Percentiles rank a stretch among this genome's conserved stretches.
Evolutionary conservation across 2,329 filamentous ascomycete genomes (phyloP).

Genomic region (Gliomastix tumulicola): DNA sequence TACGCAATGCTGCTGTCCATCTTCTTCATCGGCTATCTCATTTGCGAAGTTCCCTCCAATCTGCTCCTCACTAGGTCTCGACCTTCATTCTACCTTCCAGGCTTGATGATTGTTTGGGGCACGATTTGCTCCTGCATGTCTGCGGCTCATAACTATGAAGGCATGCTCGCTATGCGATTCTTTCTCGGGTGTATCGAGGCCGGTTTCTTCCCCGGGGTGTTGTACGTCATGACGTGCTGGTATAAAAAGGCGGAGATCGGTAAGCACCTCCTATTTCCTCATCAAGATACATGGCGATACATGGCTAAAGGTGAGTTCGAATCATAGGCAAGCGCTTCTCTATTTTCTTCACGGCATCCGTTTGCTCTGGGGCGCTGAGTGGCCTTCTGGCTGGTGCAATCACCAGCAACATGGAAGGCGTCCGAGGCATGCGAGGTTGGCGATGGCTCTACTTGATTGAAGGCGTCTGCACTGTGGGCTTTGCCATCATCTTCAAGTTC

Average conservation of each 20-base stretch:
- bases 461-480: constrained; percentile 45
- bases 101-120: constrained; percentile 41
- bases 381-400: constrained; percentile 56
- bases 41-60: constrained; percentile 47
- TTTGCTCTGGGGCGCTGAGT: constrained; percentile 57
- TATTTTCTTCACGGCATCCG: constrained; percentile 48
- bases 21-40: constrained; percentile 46
- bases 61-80: constrained; percentile 40
- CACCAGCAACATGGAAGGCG: constrained; percentile 47
- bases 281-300: background rate
- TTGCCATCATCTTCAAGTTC: constrained; percentile 49
- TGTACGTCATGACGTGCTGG: constrained; percentile 48
- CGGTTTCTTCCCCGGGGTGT: constrained; percentile 43
- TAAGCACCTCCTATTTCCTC: background rate
- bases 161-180: constrained; percentile 36
- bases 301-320: background rate
- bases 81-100: constrained; percentile 40
- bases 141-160: constrained; percentile 33
- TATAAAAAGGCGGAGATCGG: constrained; percentile 44
- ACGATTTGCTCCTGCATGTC: constrained; percentile 36
- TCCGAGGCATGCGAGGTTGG: constrained; percentile 47
- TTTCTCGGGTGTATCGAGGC: constrained; percentile 43
- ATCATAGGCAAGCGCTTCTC: constrained; percentile 40
- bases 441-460: constrained; percentile 65
- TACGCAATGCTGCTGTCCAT: constrained; percentile 44